Base-by-base conservation (phyloP, 2,329 filamentous ascomycete genomes). In the Rhytidhysteron rufulum region DNA sequence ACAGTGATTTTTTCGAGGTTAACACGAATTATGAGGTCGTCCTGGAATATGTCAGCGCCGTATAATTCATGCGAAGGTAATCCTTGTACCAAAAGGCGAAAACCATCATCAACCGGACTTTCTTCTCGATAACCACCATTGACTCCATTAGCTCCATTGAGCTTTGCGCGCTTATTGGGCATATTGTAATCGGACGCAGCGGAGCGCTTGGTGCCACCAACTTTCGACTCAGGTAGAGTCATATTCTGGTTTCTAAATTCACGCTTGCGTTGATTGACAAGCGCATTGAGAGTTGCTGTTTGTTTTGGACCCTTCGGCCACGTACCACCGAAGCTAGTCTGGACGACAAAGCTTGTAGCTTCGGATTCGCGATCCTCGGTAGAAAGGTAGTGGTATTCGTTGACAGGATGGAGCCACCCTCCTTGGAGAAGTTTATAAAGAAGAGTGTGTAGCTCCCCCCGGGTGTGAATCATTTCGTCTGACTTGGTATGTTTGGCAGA, bases 1-100 rank as follows among this genome's bases (percentile, higher is more conserved):
- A 96, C 86, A 5, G 84, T 73, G 43, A 88, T 87, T 63, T 91
- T 94, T 41, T 90, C 85, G 55, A 88, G 84, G 59, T 95, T 96
- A 40, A 96, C 73, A 20, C 84, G 80, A 35, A 97, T 72, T 25
- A 90, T 75, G 48, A 89, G 72, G 42, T 85, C 78, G 36, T 80
- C 77, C 83, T 94, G 15, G 19, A 7, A 2, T 41, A 25, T n/a
- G 36, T 48, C 37, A 47, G 41, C 42, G 4, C 44, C 24, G 29
- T 11, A 19, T 17, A 13, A 37, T 22, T 5, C 4, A 21, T 11
- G n/a, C 17, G 2, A 21, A 30, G 24, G 18, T 15, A 15, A 5
- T 46, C 41, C 6, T 50, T 48, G 48, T 64, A 66, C 63, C 53
- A 62, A 55, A 50, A 69, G 55, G 39, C 49, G 57, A 21, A 53